A percentile compares a stretch with the other conserved stretches of the same genome.
Conservation (phyloP, 148 eudicot species). For the Amaranthus palmeri region DNA sequence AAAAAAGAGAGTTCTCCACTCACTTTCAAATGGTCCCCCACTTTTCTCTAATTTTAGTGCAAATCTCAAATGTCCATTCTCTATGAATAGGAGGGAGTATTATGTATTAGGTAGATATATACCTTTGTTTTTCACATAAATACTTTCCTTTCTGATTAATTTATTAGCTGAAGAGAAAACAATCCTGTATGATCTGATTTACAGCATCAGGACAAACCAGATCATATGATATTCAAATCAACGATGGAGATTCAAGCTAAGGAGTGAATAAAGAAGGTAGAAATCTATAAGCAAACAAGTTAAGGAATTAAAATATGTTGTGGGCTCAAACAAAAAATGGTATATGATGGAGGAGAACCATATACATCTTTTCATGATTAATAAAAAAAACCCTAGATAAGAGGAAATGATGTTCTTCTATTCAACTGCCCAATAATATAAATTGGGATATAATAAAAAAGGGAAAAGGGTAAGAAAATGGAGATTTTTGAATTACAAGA, state of each 20-base stretch:
- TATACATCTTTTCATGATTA: slow-evolving; percentile 20
- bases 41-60: too few relatives aligned
- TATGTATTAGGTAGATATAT: too few relatives aligned
- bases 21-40: too few relatives aligned
- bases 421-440: slow-evolving; percentile 18
- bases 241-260: not conserved
- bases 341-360: slow-evolving; percentile 12
- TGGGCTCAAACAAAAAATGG: slow-evolving; percentile 14
- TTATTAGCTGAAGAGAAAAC: too few relatives aligned
- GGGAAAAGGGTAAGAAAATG: not conserved
- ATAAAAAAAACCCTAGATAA: slow-evolving; percentile 10
- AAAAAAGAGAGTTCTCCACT: too few relatives aligned
- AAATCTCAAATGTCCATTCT: too few relatives aligned
- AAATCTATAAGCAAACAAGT: slow-evolving; percentile 8
- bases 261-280: not conserved
- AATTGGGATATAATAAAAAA: not conserved
- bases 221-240: slow-evolving; percentile 1
- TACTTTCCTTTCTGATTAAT: too few relatives aligned
- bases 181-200: not conserved
- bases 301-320: slow-evolving; percentile 13
- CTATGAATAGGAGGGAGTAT: too few relatives aligned
- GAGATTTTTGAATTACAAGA: too few relatives aligned
- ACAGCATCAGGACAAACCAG: too few relatives aligned
- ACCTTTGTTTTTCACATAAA: too few relatives aligned
- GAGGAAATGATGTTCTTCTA: slow-evolving; percentile 17